phyloP scores from a whole-genome alignment of 2,329 filamentous ascomycete genomes.

The Talaromyces islandicus region DNA sequence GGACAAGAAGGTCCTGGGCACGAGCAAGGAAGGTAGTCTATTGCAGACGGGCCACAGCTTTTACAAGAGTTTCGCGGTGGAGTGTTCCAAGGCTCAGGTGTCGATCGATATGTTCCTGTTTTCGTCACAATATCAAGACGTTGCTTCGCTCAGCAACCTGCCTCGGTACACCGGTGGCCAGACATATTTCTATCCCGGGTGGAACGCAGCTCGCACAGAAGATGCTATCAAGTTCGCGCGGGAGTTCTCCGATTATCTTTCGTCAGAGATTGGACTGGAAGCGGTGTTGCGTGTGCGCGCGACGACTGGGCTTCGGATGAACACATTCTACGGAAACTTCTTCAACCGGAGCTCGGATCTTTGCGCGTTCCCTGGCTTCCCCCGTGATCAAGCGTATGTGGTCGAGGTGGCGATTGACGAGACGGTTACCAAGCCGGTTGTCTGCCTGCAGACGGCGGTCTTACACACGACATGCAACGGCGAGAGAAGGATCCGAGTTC shows the following conservation, averaged over 20 bases:
- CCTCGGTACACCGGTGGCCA: conserved; percentile 95
- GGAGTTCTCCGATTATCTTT: conserved; percentile 96
- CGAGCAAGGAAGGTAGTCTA: conserved; percentile 80
- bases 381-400: conserved; percentile 93
- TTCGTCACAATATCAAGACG: conserved; percentile 93
- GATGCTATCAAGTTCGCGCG: conserved; percentile 97
- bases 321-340: conserved; percentile 98
- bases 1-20: conserved; percentile 92
- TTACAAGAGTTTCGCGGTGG: conserved; percentile 98
- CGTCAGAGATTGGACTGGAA: conserved; percentile 90
- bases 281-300: conserved; percentile 92
- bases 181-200: conserved; percentile 97
- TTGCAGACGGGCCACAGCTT: conserved; percentile 92
- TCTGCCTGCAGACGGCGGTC: conserved; percentile 90
- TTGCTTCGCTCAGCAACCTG: conserved; percentile 90
- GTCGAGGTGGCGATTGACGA: conserved; percentile 98
- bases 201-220: conserved; percentile 89
- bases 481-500: conserved; percentile 86
- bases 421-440: conserved; percentile 80
- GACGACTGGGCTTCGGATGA: conserved; percentile 92
- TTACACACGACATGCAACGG: conserved; percentile 97
- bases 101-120: conserved; percentile 98
- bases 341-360: conserved; percentile 98
- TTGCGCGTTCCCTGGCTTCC: conserved; percentile 96
- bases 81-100: conserved; percentile 98